Evolutionary conservation across 768 basidiomycete genomes (phyloP).

Genomic region (Leccinum broughii): DNA sequence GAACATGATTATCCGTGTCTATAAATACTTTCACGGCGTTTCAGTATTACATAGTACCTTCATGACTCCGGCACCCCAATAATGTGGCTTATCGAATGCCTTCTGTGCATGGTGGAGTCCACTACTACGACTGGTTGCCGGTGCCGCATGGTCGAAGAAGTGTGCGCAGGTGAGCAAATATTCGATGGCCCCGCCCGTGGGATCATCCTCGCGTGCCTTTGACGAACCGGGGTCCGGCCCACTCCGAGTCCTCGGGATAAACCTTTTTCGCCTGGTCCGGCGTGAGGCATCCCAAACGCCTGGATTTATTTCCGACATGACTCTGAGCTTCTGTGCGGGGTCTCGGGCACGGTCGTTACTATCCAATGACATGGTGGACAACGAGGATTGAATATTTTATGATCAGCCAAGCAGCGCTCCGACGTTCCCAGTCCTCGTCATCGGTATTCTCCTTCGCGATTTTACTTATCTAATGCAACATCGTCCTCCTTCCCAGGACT

Average conservation of each 20-base stretch:
- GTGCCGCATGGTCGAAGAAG: no score
- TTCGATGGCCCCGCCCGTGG: no score
- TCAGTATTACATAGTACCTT: no score
- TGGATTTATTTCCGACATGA: constrained; percentile 97
- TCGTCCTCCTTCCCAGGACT: constrained; percentile 11
- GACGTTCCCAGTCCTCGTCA: constrained; percentile 16
- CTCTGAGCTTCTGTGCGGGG: constrained; percentile 38
- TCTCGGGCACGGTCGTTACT: background rate
- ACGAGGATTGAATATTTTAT: no score
- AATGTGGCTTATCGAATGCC: no score
- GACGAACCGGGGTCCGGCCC: constrained; percentile 39
- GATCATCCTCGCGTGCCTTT: constrained; percentile 52
- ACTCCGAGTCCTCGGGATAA: constrained; percentile 66
- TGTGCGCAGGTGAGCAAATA: no score
- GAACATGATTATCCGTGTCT: no score
- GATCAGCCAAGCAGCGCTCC: background rate
- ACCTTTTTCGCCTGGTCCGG: constrained; percentile 86
- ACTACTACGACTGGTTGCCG: no score
- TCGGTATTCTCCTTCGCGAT: constrained; percentile 23
- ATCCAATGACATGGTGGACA: background rate
- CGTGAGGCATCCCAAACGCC: constrained; percentile 94
- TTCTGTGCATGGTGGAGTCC: no score
- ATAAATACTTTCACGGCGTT: no score
- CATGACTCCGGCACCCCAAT: no score
- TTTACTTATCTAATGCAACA: background rate